Conservation (phyloP, 139 green algal species). For the Picochlorum sp. region DNA sequence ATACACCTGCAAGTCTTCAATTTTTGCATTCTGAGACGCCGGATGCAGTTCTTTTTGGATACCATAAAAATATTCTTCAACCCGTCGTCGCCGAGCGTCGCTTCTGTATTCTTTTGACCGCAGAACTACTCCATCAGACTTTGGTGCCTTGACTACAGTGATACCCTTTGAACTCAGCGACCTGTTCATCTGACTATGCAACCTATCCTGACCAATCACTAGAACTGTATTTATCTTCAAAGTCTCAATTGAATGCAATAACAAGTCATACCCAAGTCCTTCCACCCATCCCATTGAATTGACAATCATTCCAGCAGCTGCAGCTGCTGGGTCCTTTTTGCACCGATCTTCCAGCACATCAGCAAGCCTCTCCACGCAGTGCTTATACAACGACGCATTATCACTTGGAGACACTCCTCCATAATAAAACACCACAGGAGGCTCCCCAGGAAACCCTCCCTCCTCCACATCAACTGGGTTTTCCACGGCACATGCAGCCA, state of each 20-base stretch:
- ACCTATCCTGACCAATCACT: slow-evolving; percentile 81
- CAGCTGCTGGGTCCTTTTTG: slow-evolving; percentile 24
- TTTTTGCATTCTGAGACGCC: slow-evolving; percentile 37
- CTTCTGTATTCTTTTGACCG: slow-evolving; percentile 45
- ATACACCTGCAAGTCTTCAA: slow-evolving; percentile 63
- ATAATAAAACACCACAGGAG: slow-evolving; percentile 81
- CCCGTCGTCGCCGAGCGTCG: slow-evolving; percentile 37
- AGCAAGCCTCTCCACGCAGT: slow-evolving; percentile 64
- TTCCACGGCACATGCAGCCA: slow-evolving; percentile 75
- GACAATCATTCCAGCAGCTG: slow-evolving; percentile 67
- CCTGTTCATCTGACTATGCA: slow-evolving; percentile 57
- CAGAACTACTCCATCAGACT: slow-evolving; percentile 75
- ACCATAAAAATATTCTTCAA: slow-evolving; percentile 92
- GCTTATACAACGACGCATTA: slow-evolving; percentile 71
- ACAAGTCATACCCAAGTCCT: slow-evolving; percentile 82
- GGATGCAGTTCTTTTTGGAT: slow-evolving; percentile 42
- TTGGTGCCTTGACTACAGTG: slow-evolving; percentile 64
- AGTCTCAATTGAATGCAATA: slow-evolving; percentile 64
- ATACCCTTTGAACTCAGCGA: slow-evolving; percentile 27
- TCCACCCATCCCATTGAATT: slow-evolving; percentile 95
- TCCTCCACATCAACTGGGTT: slow-evolving; percentile 63
- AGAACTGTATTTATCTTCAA: slow-evolving; percentile 68
- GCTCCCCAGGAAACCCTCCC: slow-evolving; percentile 46
- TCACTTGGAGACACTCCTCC: slow-evolving; percentile 54
- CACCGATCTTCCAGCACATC: slow-evolving; percentile 53